Percentiles rank a stretch among this genome's conserved stretches.
Conservation (phyloP, 306 rosid species). For the Cyclanthera cordifolia region DNA sequence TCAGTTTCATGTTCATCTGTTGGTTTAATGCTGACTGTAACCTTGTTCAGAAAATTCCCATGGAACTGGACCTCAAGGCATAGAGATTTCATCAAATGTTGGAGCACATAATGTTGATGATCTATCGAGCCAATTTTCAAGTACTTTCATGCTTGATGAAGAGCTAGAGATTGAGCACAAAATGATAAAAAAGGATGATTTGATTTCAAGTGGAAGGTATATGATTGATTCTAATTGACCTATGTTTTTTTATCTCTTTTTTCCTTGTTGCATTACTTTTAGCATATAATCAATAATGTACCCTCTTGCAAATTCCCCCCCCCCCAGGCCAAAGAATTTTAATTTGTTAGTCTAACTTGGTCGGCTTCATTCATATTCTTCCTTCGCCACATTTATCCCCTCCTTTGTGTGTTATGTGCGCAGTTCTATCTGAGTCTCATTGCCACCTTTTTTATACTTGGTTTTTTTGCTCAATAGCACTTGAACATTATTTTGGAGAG, state of each 20-base stretch:
- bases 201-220: slow-evolving; percentile 53
- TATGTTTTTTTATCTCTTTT: neutral
- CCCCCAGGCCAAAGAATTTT: neutral
- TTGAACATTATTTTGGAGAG: neutral
- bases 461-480: neutral
- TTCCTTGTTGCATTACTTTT: slow-evolving; percentile 1
- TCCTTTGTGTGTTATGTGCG: no score
- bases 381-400: no score
- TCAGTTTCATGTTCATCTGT: slow-evolving; percentile 13
- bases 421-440: neutral
- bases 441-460: neutral
- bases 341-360: neutral
- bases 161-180: slow-evolving; percentile 87
- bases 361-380: neutral
- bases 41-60: slow-evolving; percentile 16
- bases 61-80: slow-evolving; percentile 32
- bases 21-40: slow-evolving; percentile 11
- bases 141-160: slow-evolving; percentile 92
- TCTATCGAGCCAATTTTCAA: slow-evolving; percentile 57
- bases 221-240: slow-evolving; percentile 7
- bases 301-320: neutral
- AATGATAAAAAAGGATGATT: slow-evolving; percentile 33
- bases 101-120: slow-evolving; percentile 36
- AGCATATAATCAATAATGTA: neutral
- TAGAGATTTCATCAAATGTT: slow-evolving; percentile 20